Evolutionary conservation across 2,329 filamentous ascomycete species (phyloP).

Genomic region (Lojkania enalia): DNA sequence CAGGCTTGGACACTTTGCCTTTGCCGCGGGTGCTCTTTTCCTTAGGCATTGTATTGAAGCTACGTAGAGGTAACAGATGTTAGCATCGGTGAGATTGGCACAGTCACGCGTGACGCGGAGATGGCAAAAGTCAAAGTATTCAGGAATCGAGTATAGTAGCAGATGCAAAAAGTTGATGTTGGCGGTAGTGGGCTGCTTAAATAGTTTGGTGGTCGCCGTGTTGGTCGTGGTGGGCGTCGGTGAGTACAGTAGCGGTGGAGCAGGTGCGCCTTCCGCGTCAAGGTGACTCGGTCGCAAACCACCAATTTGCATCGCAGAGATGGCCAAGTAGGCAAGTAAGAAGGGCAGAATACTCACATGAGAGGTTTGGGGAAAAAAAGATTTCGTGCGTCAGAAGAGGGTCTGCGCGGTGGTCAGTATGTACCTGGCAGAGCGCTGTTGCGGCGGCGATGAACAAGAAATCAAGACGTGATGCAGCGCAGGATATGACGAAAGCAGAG

Average conservation of each 20-base stretch:
- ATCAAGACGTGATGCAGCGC: constrained; percentile 33
- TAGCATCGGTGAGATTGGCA: constrained; percentile 26
- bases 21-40: constrained; percentile 66
- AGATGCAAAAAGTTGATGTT: constrained; percentile 3
- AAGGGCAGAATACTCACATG: constrained; percentile 35
- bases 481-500: constrained; percentile 34
- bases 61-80: no score
- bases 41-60: no score
- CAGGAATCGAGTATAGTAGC: not conserved
- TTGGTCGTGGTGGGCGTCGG: constrained; percentile 15
- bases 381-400: constrained; percentile 23
- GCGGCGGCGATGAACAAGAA: constrained; percentile 36
- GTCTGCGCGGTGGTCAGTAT: constrained; percentile 40
- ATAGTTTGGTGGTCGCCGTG: constrained; percentile 2
- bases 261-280: constrained; percentile 24
- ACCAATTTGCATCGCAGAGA: constrained; percentile 29
- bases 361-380: constrained; percentile 20
- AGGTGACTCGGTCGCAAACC: constrained; percentile 37
- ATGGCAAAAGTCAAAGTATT: not conserved
- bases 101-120: not conserved
- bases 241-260: constrained; percentile 22
- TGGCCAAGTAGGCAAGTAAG: constrained; percentile 29
- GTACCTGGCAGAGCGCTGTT: constrained; percentile 18
- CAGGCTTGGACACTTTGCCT: constrained; percentile 59
- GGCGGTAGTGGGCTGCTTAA: not conserved